Evolutionary conservation across 2,329 filamentous ascomycete species (phyloP), one percentile per base, ranked within the genome.

Genomic region (Exophiala spinifera): DNA sequence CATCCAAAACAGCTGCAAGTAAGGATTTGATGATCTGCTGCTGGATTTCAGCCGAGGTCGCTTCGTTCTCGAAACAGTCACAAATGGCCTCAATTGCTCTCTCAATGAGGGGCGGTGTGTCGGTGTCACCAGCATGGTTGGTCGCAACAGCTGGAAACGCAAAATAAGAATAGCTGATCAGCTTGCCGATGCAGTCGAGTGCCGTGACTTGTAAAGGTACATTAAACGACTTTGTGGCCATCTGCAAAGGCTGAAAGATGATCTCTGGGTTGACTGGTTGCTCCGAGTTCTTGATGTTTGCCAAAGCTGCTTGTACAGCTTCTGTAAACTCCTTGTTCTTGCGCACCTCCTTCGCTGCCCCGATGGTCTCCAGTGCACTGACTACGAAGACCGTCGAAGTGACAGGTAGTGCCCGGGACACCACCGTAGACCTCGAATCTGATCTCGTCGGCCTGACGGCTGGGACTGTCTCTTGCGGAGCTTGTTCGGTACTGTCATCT

Each of bases 161-260:
- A 72, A 99, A 97, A 78, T 97, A 97, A 15, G 94, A 96, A 72
- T 96, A 99, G 66, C 92, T 96, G 69, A 97, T 97, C 60, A 99
- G 85, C 77, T 99, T 99, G 66, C 95, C 94, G 66, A 99, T 96
- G 74, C 92, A 97, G 74, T 99, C 94, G 67, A 99, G 83, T 5
- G 94, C 91, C 34, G 88, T 89, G 19, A 91, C 95, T 56, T 91
- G 89, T 44, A 99, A 79, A 55, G 89, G 84, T 49, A 92, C 86
- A 66, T 89, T 96, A 65, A 86, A 83, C 8, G 90, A 87, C 69
- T 91, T 89, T 33, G 91, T 92, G 45, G 95, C 94, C 39, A 97
- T 81, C 68, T 95, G 89, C 28, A 99, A 75, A 13, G 94, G 94
- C 62, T 87, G 85, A 68, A 99, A 99, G 64, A 99, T 85, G 53